Base-by-base conservation (phyloP, 805 yeast genomes). In the Deakozyma indianensis region DNA sequence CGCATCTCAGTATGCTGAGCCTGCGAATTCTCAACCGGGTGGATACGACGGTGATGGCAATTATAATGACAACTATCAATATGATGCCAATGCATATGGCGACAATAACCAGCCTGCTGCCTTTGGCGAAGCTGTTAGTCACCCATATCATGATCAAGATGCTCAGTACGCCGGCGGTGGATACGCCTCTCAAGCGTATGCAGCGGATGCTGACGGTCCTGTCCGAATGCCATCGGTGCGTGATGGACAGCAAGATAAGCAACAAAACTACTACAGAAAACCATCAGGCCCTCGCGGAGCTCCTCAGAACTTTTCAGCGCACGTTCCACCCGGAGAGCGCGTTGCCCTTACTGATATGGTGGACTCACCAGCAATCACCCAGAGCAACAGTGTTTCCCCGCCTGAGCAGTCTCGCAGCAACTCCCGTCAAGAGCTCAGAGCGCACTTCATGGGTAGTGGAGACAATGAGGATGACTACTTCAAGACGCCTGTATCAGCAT, bases 381-480 rank as follows among this genome's bases (percentile, higher is more conserved):
- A 7, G 28, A 25, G 28, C 28, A 25, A 14, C 28, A 25, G 14
- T 3, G 41, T 3, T 21, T 15, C 20, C 27, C 21, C 16, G 4
- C 3, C 29, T 22, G 16, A 14, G 28, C 14, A 15, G 42, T 32
- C 42, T 4, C 42, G 20, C 27, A 23, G 27, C 27, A 23, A 21
- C 46, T 44, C 41, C 27, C 46, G 43, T 28, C 23, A 44, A 24
- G 41, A 44, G 46, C 38, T 43, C 43, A 9, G 38, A 9, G 18
- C 11, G 11, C 38, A 32, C 38, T 32, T 14, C 38, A 32, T 32
- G 38, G 38, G 38, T 20, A n/a, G 20, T 14, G 11, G 20, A n/a
- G 38, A 9, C 7, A 9, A 7, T 5, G 38, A 32, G 11, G 38
- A 32, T n/a, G 38, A 32, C 18, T 32, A 32, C 18, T 32, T 32